Conservation (phyloP, 257 asterid species). For the Fraxinus pennsylvanica region DNA sequence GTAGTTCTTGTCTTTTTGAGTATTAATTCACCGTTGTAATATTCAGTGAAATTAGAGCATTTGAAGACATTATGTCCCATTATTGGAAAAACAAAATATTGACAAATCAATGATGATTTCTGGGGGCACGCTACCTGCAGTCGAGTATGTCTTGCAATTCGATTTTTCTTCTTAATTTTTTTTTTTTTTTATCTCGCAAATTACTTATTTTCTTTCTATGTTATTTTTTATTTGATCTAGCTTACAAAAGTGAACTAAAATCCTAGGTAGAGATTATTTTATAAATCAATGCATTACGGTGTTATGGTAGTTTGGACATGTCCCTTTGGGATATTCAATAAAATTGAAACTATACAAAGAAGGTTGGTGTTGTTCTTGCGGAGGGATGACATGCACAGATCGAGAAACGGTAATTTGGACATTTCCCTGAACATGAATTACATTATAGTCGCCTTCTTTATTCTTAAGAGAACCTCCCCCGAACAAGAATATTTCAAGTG, state of each 20-base stretch:
- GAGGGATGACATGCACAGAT: no score
- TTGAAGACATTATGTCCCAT: background rate
- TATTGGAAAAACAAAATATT: background rate
- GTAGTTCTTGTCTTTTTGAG: background rate
- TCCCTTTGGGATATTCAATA: background rate
- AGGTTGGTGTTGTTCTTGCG: no score
- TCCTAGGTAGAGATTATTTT: background rate
- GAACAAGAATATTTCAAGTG: no score
- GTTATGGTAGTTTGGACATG: background rate
- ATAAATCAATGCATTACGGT: background rate
- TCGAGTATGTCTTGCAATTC: no score
- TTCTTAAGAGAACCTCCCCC: no score
- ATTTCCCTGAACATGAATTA: no score
- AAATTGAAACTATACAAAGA: no score
- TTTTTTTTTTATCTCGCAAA: background rate
- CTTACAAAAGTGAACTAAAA: background rate
- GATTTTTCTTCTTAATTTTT: no score
- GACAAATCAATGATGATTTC: background rate
- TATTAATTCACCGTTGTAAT: background rate
- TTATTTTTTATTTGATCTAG: background rate
- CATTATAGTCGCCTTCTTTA: no score
- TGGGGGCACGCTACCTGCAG: background rate
- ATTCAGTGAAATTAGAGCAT: background rate
- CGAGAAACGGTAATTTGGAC: no score
- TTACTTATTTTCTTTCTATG: background rate